Percentiles rank a stretch among this genome's conserved stretches.
Conservation (phyloP, 2,329 filamentous ascomycete genomes). For the Xylariaceae sp. region DNA sequence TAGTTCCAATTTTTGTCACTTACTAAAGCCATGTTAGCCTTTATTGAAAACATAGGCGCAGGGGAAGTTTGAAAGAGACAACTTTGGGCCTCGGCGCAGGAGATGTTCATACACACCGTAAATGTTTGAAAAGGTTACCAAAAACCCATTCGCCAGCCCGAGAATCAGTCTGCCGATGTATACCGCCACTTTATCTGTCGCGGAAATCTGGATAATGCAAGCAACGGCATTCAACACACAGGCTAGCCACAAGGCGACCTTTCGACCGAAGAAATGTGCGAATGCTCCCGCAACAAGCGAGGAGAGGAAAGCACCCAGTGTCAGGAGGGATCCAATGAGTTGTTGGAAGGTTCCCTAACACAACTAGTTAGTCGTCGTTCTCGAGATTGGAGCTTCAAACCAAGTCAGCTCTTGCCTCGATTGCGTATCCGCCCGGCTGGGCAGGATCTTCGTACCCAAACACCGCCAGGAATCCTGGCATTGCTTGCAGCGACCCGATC, state of each 20-base stretch:
- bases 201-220: conserved; percentile 47
- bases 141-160: conserved; percentile 46
- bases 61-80: no score
- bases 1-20: not conserved
- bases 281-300: conserved; percentile 52
- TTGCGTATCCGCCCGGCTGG: conserved; percentile 42
- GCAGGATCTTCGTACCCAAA: conserved; percentile 51
- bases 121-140: conserved; percentile 50
- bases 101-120: conserved; percentile 34
- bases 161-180: conserved; percentile 51
- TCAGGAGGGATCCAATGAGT: conserved; percentile 55
- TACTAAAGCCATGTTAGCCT: conserved; percentile 15
- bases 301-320: conserved; percentile 53
- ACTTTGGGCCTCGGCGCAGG: not conserved
- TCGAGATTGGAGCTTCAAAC: conserved; percentile 3
- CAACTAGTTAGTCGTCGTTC: conserved; percentile 23
- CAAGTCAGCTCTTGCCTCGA: conserved; percentile 44
- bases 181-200: conserved; percentile 42
- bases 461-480: conserved; percentile 54
- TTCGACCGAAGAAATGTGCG: conserved; percentile 50
- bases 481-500: conserved; percentile 50
- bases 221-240: conserved; percentile 49
- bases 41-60: not conserved
- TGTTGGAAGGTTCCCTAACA: conserved; percentile 51
- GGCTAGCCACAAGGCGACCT: conserved; percentile 49